Evolutionary conservation across 73 alveolate genomes (phyloP).

Genomic region (Chromera velia): DNA sequence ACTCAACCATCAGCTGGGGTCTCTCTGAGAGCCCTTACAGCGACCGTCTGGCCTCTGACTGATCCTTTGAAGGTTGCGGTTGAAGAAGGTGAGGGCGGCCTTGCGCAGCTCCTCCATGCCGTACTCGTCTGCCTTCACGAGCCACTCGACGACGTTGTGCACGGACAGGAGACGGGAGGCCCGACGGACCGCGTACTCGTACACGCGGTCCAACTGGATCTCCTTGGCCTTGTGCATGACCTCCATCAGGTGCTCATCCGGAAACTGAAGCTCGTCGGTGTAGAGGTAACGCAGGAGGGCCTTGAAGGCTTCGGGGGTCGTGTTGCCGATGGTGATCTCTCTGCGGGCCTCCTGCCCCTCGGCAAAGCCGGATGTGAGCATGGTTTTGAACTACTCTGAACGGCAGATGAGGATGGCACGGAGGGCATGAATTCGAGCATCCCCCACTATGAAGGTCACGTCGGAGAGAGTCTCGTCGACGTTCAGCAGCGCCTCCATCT

Average conservation of each 20-base stretch:
- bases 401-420: not conserved
- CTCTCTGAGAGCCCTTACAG: too few relatives aligned
- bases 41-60: too few relatives aligned
- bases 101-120: slow-evolving; percentile 5
- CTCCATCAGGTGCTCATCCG: not conserved
- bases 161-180: not conserved
- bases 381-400: slow-evolving; percentile 2
- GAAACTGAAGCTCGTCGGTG: not conserved
- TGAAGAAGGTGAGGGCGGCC: not conserved
- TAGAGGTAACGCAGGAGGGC: slow-evolving; percentile 4
- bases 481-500: not conserved
- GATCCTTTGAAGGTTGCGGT: not conserved
- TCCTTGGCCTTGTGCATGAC: not conserved
- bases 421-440: not conserved
- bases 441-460: not conserved
- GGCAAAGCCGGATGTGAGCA: not conserved
- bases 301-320: slow-evolving; percentile 1
- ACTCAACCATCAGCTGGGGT: too few relatives aligned
- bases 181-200: not conserved
- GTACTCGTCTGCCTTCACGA: not conserved
- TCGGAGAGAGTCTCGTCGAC: slow-evolving; percentile 3
- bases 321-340: not conserved
- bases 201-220: not conserved
- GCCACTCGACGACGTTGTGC: slow-evolving; percentile 2
- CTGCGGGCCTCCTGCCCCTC: not conserved